Evolutionary conservation across 371 early-diverging fungal genomes (phyloP), one percentile per base, ranked within the genome.

Genomic region (Coemansia sp.): DNA sequence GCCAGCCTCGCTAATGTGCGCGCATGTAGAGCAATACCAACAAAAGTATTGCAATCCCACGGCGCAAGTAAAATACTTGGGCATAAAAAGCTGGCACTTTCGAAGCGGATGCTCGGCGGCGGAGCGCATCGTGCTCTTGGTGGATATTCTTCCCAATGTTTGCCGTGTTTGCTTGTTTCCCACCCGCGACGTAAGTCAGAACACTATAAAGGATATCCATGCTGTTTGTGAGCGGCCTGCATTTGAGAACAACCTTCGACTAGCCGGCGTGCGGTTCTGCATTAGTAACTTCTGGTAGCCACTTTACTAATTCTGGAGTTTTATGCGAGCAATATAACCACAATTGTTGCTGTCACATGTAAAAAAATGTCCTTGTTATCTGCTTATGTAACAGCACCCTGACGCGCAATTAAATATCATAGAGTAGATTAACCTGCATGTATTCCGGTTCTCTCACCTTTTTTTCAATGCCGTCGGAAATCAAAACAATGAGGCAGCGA

Each of bases 81-180:
- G 52, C 4, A 3, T 52, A 6, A 9, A 3, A 4, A 9, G 12
- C 37, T 52, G 8, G 16, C 4, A 5, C 16, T 52, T 34, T 12
- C 34, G 37, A 29, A 52, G 52, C 37, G 3, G 16, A 10, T 16
- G 52, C 16, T 5, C 37, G 5, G 52, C 37, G 1, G 52, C 37
- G n/a, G 52, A 52, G 52, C 18, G 34, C 16, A 18, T 16, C 9
- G 52, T 52, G 16, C 36, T 52, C 37, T 18, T 52, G 52, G 52
- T 7, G 8, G 52, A 52, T 9, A 36, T 52, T 8, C 33, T 52
- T 14, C 34, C 37, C 18, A 37, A 37, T 18, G 37, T 52, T 10
- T 7, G 3, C 8, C 52, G 52, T 11, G 52, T 33, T 8, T 33
- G 33, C 8, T 8, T 51, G 7, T n/a, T n/a, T 2, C n/a, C 51